These are phyloP conservation scores for Capronia americana DNA, from an alignment of 2,329 filamentous ascomycete genomes.

Conservation along the genomic window DNA sequence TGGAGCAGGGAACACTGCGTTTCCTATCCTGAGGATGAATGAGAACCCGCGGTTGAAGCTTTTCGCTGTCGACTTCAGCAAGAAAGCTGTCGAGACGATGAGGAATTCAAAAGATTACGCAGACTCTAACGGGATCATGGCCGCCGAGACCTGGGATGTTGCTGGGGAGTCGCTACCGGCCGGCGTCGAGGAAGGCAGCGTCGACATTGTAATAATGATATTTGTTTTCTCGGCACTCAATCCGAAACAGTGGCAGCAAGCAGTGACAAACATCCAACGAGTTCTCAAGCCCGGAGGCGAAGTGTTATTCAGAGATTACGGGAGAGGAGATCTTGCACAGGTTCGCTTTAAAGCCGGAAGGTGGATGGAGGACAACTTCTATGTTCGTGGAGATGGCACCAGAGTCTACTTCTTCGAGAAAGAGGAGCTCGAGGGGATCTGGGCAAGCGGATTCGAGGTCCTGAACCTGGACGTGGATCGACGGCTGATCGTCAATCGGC, in stretches of 20 bases:
- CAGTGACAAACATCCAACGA: slow-evolving; percentile 78
- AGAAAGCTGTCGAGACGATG: slow-evolving; percentile 93
- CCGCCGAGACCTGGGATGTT: slow-evolving; percentile 95
- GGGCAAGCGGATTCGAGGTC: slow-evolving; percentile 75
- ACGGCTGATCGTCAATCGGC: slow-evolving; percentile 88
- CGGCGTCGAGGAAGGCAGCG: slow-evolving; percentile 74
- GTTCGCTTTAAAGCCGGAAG: slow-evolving; percentile 95
- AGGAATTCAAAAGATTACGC: slow-evolving; percentile 78
- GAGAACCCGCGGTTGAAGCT: slow-evolving; percentile 81
- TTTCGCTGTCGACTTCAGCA: slow-evolving; percentile 95
- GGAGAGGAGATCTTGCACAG: slow-evolving; percentile 91
- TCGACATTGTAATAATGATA: slow-evolving; percentile 91
- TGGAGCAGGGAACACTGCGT: slow-evolving; percentile 94
- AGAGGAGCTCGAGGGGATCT: slow-evolving; percentile 80
- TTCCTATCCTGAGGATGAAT: slow-evolving; percentile 85
- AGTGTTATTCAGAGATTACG: slow-evolving; percentile 95
- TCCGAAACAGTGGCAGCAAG: slow-evolving; percentile 81
- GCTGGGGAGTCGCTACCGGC: slow-evolving; percentile 74
- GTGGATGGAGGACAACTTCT: slow-evolving; percentile 96
- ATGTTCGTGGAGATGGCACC: slow-evolving; percentile 92
- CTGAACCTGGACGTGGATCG: slow-evolving; percentile 83
- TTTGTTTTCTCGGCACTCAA: slow-evolving; percentile 96
- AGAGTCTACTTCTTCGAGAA: slow-evolving; percentile 96
- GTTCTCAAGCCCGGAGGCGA: slow-evolving; percentile 91
- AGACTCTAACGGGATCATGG: slow-evolving; percentile 64